Conservation (phyloP, 2,329 filamentous ascomycete species). For the Colletotrichum scovillei region DNA sequence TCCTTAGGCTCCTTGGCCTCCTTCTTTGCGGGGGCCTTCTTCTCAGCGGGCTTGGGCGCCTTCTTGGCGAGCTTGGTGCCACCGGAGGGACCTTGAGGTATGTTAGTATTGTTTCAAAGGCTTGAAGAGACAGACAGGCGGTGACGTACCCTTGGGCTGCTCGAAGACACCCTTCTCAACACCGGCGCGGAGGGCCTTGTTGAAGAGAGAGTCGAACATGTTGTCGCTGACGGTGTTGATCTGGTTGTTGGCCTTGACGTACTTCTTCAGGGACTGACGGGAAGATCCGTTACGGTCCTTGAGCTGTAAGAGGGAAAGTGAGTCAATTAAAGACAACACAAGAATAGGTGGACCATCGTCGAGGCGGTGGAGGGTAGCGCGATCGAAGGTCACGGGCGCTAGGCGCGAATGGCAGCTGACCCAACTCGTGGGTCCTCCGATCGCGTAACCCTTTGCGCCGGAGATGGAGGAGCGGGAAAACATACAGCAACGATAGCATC, state of each 20-base stretch:
- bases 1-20: conserved; percentile 47
- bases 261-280: conserved; percentile 71
- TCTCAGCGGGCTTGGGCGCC: conserved; percentile 81
- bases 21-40: conserved; percentile 45
- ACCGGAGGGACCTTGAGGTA: conserved; percentile 76
- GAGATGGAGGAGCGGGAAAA: conserved; percentile 47
- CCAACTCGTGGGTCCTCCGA: background rate
- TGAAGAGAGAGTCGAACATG: conserved; percentile 81
- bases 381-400: conserved; percentile 33
- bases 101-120: conserved; percentile 35
- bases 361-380: conserved; percentile 21
- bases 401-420: background rate
- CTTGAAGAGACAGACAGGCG: background rate
- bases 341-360: conserved; percentile 26
- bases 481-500: conserved; percentile 71
- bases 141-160: conserved; percentile 85
- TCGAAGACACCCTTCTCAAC: conserved; percentile 89
- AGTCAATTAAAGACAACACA: conserved; percentile 50
- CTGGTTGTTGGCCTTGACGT: conserved; percentile 56
- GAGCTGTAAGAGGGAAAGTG: conserved; percentile 56
- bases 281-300: conserved; percentile 73
- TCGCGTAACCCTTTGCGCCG: conserved; percentile 49
- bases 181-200: conserved; percentile 83
- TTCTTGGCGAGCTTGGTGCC: conserved; percentile 95
- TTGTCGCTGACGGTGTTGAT: conserved; percentile 52